A percentile compares a stretch with the other conserved stretches of the same genome.
These are phyloP conservation scores for Linnemannia elongata DNA, from an alignment of 192 early-diverging fungal genomes.

Conservation along the genomic window DNA sequence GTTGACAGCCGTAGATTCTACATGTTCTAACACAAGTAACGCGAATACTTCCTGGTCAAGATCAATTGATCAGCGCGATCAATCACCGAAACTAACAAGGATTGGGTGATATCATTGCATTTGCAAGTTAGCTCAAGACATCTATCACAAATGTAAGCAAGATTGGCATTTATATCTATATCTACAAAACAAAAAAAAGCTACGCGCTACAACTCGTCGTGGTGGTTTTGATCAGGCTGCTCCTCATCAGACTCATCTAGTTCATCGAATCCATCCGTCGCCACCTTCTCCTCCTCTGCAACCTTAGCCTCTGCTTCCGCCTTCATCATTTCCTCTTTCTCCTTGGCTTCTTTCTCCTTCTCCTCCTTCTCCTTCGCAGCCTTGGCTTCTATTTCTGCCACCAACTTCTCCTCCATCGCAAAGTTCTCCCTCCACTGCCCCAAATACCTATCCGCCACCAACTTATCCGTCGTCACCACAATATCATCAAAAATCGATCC, in stretches of 20 bases:
- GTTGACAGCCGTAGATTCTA: no score
- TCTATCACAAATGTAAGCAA: neutral
- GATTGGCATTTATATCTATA: no score
- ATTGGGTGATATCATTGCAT: no score
- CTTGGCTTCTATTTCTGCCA: conserved; percentile 26
- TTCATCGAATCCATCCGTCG: neutral
- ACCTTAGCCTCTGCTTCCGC: neutral
- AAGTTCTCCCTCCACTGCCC: conserved; percentile 31
- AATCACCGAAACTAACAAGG: no score
- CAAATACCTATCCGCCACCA: conserved; percentile 76
- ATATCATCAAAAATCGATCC: conserved; percentile 96
- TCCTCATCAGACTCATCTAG: neutral
- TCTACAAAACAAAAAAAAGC: neutral
- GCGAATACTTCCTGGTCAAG: no score
- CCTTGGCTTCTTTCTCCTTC: conserved; percentile 15
- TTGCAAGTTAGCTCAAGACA: neutral
- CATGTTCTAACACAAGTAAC: no score
- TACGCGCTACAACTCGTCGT: neutral
- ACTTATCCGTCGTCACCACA: conserved; percentile 85
- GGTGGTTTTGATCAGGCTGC: neutral
- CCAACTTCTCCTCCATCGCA: conserved; percentile 22
- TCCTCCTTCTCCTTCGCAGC: conserved; percentile 27
- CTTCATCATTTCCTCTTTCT: neutral
- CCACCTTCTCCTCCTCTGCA: neutral
- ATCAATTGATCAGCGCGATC: no score